Evolutionary conservation across 2,329 filamentous ascomycete genomes (phyloP).

Genomic region (Arthrobotrys pseudoclavata): DNA sequence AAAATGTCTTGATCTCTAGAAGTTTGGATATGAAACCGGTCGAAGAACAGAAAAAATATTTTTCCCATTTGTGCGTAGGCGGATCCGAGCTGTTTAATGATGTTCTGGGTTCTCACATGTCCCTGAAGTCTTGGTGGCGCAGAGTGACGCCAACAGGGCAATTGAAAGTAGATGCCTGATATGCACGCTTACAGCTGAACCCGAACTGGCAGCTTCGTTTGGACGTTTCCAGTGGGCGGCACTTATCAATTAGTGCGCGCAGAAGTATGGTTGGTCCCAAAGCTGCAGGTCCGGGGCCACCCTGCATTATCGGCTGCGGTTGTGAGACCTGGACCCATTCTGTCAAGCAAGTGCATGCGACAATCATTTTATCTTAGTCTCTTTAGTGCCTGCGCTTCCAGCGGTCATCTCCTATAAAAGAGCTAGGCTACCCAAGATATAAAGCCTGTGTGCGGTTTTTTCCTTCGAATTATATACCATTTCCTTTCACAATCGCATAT

Average conservation of each 20-base stretch:
- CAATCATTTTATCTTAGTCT: constrained; percentile 58
- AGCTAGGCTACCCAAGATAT: constrained; percentile 17
- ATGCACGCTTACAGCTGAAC: constrained; percentile 53
- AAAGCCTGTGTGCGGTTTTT: constrained; percentile 14
- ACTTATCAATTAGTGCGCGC: constrained; percentile 51
- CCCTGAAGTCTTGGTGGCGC: constrained; percentile 52
- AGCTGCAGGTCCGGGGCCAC: constrained; percentile 58
- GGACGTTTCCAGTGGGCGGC: constrained; percentile 50
- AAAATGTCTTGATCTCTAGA: constrained; percentile 12
- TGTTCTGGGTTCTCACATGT: constrained; percentile 52
- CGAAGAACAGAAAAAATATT: constrained; percentile 15
- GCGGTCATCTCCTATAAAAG: constrained; percentile 24
- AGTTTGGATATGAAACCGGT: constrained; percentile 27
- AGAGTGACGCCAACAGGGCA: constrained; percentile 48
- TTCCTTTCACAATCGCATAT: constrained; percentile 22
- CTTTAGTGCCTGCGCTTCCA: constrained; percentile 19
- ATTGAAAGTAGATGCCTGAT: constrained; percentile 59
- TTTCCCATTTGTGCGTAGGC: constrained; percentile 27
- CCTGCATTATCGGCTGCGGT: constrained; percentile 38
- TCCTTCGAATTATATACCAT: constrained; percentile 31
- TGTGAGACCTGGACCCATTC: constrained; percentile 37
- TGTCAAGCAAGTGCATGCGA: constrained; percentile 53
- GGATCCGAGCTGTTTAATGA: constrained; percentile 37
- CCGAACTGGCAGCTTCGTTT: constrained; percentile 58
- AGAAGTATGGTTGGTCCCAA: constrained; percentile 54